Evolutionary conservation across 192 early-diverging fungal genomes (phyloP), one percentile per base, ranked within the genome.

Genomic region (Backusella psychrophila): DNA sequence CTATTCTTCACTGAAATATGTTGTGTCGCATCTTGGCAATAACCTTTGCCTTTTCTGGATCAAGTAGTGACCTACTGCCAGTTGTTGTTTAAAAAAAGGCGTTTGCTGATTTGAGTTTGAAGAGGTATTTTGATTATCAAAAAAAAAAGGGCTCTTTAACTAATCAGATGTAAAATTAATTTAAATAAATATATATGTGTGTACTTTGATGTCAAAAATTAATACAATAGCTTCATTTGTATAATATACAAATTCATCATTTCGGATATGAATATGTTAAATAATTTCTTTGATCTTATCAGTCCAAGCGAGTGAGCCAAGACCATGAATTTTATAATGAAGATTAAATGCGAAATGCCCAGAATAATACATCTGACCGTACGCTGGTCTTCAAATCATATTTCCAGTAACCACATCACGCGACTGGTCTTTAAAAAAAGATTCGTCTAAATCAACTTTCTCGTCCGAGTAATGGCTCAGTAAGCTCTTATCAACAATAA

Each of bases 11-110:
- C 56, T 63, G 23, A 29, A 29, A 26, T 63, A 63, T 63, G 56
- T 12, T 63, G 56, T 63, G 56, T 63, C 12, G 56, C 56, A 63
- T 63, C 56, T 63, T 63, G 56, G 56, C 56, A 63, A 63, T 14
- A 63, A 63, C 12, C 56, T 63, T 63, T 63, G 9, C 56, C 56
- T 63, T 63, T 63, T 63, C 56, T 63, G 56, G 56, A 63, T 63
- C 56, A 63, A 29, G 21, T 9, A 23, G 8, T 56, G 53, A 2
- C 2, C 53, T 19, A 29, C 6, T 63, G 23, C 26, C 23, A 29
- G 26, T 14, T 63, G 2, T 12, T 3, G 26, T 23, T 29, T 63
- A 29, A 63, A 26, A 29, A 59, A 29, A 12, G 9, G 8, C 0
- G 11, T 26, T 59, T 63, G 23, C 26, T 29, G 23, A 63, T 63